Conservation (phyloP, 1,284 basidiomycete species). For the Rhodotorula glutinis region DNA sequence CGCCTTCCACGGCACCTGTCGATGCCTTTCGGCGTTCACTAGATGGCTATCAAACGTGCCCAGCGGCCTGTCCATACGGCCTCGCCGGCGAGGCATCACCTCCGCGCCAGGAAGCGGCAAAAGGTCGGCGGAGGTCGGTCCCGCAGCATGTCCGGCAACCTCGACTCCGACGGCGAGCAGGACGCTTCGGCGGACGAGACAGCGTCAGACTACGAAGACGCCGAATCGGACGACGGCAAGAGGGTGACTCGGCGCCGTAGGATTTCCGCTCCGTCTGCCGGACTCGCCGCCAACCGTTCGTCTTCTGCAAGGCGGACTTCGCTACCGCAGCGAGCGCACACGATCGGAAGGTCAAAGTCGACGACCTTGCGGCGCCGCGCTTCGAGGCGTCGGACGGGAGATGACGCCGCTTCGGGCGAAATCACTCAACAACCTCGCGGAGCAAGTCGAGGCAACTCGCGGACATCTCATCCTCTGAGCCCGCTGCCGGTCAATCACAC, state of each 20-base stretch:
- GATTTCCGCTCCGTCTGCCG: background rate
- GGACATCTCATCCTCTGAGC: constrained; percentile 3
- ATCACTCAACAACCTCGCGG: constrained; percentile 17
- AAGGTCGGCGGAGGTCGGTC: constrained; percentile 3
- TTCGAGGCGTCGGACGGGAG: background rate
- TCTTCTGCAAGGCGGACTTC: background rate
- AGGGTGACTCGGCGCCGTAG: background rate
- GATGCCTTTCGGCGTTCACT: constrained; percentile 7
- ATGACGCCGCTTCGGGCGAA: background rate
- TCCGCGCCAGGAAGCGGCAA: constrained; percentile 12
- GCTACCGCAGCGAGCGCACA: background rate
- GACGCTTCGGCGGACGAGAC: background rate
- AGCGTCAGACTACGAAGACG: constrained; percentile 20
- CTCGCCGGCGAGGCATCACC: background rate
- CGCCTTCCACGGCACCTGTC: background rate
- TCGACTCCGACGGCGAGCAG: constrained; percentile 13
- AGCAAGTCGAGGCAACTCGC: background rate
- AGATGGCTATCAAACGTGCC: constrained; percentile 21
- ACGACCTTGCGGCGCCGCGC: background rate
- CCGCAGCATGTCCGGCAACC: background rate
- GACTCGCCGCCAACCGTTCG: background rate
- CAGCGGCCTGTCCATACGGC: background rate
- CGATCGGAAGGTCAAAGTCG: background rate
- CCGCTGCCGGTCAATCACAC: constrained; percentile 24
- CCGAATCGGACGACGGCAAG: background rate